Evolutionary conservation across 495 filamentous ascomycete genomes (phyloP).

Genomic region (Parathielavia hyrcaniae): DNA sequence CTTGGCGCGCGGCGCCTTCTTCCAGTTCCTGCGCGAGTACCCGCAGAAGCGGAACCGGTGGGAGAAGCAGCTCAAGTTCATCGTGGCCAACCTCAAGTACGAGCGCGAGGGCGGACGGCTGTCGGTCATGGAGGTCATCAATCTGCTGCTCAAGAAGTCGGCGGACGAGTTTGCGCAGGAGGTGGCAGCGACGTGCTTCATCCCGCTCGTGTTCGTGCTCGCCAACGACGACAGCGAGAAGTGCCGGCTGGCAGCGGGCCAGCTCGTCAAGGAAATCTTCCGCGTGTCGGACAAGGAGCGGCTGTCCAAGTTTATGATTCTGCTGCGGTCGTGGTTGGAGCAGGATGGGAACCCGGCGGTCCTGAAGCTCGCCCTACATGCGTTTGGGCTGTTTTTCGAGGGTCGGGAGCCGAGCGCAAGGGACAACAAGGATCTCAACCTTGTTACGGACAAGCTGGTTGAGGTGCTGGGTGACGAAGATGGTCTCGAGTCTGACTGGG

Average conservation of each 20-base stretch:
- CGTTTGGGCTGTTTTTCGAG: conserved; percentile 78
- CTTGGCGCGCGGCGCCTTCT: conserved; percentile 77
- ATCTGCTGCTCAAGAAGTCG: conserved; percentile 75
- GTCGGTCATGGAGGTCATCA: conserved; percentile 83
- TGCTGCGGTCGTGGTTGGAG: conserved; percentile 70
- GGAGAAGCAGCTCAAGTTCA: conserved; percentile 80
- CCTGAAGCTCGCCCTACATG: conserved; percentile 65
- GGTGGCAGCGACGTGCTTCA: conserved; percentile 72
- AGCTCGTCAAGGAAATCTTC: conserved; percentile 72
- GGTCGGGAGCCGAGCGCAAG: conserved; percentile 47
- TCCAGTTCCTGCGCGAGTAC: conserved; percentile 91
- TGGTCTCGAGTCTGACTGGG: conserved; percentile 55
- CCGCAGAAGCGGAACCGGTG: conserved; percentile 83
- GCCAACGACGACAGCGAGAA: conserved; percentile 81
- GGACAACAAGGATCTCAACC: conserved; percentile 56
- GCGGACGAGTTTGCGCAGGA: conserved; percentile 75
- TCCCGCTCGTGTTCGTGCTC: conserved; percentile 76
- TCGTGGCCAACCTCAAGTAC: conserved; percentile 86
- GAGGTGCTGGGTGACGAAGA: conserved; percentile 45
- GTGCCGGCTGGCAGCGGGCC: conserved; percentile 77
- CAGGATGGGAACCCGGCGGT: conserved; percentile 64
- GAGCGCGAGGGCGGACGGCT: conserved; percentile 78
- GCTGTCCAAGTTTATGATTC: conserved; percentile 57
- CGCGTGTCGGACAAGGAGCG: conserved; percentile 69
- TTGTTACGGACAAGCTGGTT: conserved; percentile 39